Conservation (phyloP, 805 yeast species). For the Suhomyces pyralidae region DNA sequence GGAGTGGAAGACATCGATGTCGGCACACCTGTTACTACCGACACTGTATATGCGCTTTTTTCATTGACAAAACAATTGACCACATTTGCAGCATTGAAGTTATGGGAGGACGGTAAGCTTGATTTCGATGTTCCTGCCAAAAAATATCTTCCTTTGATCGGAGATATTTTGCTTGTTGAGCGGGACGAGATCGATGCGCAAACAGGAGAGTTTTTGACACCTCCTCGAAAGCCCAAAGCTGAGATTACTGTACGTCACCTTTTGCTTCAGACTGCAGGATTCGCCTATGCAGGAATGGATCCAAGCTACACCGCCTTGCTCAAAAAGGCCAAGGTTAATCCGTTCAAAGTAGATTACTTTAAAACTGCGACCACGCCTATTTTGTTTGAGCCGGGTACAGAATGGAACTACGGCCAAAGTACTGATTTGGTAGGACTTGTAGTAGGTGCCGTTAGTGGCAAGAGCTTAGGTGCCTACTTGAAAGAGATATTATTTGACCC, state of each 20-base stretch:
- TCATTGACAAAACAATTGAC: conserved; percentile 38
- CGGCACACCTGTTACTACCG: conserved; percentile 12
- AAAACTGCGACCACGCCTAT: conserved; percentile 13
- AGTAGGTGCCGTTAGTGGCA: conserved; percentile 32
- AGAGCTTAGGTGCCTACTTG: conserved; percentile 30
- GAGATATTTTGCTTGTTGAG: conserved; percentile 23
- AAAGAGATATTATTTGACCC: conserved; percentile 30
- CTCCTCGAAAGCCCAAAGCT: conserved; percentile 21
- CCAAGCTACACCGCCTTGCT: conserved; percentile 11
- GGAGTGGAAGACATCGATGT: conserved; percentile 20
- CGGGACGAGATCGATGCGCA: conserved; percentile 23
- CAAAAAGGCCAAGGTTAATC: conserved; percentile 8
- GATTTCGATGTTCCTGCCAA: conserved; percentile 34
- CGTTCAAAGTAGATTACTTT: conserved; percentile 10
- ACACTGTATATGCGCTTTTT: conserved; percentile 19
- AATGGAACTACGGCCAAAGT: conserved; percentile 37
- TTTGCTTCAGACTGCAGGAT: conserved; percentile 28
- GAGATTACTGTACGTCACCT: conserved; percentile 29
- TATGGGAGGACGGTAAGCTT: conserved; percentile 30
- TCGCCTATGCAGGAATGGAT: conserved; percentile 18
- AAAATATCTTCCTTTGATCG: conserved; percentile 32
- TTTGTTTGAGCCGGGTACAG: conserved; percentile 36
- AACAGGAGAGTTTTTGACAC: conserved; percentile 18
- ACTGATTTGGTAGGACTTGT: conserved; percentile 40
- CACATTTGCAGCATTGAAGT: conserved; percentile 31